Conservation (phyloP, 306 rosid species). For the Malus asiatica region DNA sequence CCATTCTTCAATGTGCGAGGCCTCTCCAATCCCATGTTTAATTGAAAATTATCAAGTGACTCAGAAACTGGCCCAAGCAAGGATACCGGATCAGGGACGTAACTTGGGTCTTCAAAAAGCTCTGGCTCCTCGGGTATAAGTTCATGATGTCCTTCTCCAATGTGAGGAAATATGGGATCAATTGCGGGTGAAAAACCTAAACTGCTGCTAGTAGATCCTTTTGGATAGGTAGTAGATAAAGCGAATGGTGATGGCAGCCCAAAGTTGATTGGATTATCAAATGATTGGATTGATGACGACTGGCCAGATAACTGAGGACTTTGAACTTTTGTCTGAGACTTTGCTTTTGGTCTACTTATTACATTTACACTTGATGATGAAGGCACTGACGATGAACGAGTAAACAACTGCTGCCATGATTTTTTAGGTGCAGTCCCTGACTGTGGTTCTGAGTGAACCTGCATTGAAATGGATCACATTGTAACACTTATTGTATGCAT, state of each 20-base stretch:
- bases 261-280: constrained; percentile 76
- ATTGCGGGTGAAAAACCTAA: constrained; percentile 82
- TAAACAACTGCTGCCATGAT: constrained; percentile 96
- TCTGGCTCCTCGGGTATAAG: constrained; percentile 70
- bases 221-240: constrained; percentile 48
- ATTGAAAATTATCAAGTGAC: constrained; percentile 86
- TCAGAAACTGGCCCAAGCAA: constrained; percentile 96
- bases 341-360: constrained; percentile 77
- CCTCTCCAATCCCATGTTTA: constrained; percentile 52
- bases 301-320: constrained; percentile 53
- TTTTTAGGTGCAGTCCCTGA: constrained; percentile 66
- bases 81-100: constrained; percentile 77
- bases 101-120: constrained; percentile 93
- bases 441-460: constrained; percentile 65
- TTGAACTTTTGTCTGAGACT: constrained; percentile 50
- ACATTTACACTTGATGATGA: constrained; percentile 60
- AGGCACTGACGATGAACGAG: constrained; percentile 61
- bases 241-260: constrained; percentile 87
- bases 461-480: constrained; percentile 36
- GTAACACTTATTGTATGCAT: constrained; percentile 16
- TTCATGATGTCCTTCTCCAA: constrained; percentile 48
- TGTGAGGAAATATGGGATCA: constrained; percentile 61
- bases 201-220: constrained; percentile 45
- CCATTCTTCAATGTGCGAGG: constrained; percentile 48
- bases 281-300: constrained; percentile 49